Evolutionary conservation across 2,329 filamentous ascomycete species (phyloP), one percentile per base, ranked within the genome.

Genomic region (Tolypocladium pustulatum): DNA sequence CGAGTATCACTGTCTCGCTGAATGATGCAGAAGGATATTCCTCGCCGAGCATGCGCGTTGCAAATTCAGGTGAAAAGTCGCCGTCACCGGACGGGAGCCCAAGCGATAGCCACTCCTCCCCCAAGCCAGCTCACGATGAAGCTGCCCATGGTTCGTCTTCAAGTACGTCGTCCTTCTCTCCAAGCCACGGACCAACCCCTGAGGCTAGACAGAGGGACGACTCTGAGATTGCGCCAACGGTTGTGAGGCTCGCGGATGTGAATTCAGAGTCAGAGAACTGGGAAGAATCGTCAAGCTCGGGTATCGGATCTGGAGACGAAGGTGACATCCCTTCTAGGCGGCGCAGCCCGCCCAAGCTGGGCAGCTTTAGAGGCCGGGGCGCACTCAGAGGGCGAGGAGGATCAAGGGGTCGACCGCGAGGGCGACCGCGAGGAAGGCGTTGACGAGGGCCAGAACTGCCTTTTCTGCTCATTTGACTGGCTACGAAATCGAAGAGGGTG

Each of bases 281-380:
- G 43, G 38, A 54, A 4, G 49, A n/a, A 27, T 55, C 49, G 30
- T 55, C 52, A 13, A 58, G 55, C 34, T 58, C 59, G 17, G 49
- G 40, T 9, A 40, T 34, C 13, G 57, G 55, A 12, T 63, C 63
- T 12, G 64, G 62, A 32, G 62, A 61, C 20, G 61, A 63, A 20
- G 61, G 60, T 8, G 65, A 65, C 20, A 66, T 67, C 52, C 64
- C 64, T 7, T 64, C 63, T 4, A 57, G 55, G 20, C 27, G 60
- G 15, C 59, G 2, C 17, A 40, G 8, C 17, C 22, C 34, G 10
- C 25, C 17, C n/a, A 30, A 17, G 20, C 17, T 25, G 25, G 20
- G 54, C n/a, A 34, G 55, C 27, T 27, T 36, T 20, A 41, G 56
- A 25, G 46, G 58, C 46, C 57, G 63, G n/a, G 61, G 62, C n/a